Conservation (phyloP, 257 asterid genomes). For the Forsythia suspensa region DNA sequence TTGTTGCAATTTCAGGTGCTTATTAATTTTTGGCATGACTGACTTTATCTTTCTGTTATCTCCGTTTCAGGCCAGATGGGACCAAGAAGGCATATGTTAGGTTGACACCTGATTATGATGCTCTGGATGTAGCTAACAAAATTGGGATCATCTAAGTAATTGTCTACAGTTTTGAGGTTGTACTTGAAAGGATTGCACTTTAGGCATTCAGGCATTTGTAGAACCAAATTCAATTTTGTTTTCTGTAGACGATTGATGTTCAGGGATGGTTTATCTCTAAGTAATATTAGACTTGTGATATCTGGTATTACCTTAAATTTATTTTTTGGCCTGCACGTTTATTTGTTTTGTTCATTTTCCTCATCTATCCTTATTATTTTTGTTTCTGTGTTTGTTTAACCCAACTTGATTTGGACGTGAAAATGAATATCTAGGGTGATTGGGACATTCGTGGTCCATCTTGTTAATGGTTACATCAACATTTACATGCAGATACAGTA, state of each 20-base stretch:
- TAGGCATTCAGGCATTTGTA: slow-evolving; percentile 10
- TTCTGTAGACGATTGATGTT: slow-evolving; percentile 7
- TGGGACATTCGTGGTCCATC: background rate
- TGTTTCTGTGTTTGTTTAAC: background rate
- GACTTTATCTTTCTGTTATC: background rate
- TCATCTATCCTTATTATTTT: background rate
- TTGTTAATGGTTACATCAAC: no score
- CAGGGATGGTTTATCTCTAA: background rate
- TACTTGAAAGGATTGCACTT: slow-evolving; percentile 13
- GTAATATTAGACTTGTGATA: background rate
- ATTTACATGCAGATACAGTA: no score
- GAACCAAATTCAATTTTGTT: slow-evolving; percentile 15
- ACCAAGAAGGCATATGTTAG: slow-evolving; percentile 59
- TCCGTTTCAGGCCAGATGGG: slow-evolving; percentile 53
- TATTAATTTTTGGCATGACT: background rate
- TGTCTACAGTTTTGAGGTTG: slow-evolving; percentile 14
- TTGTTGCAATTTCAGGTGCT: background rate
- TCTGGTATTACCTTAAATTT: background rate
- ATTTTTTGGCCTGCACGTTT: background rate
- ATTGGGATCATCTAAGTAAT: slow-evolving; percentile 52
- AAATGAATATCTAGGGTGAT: background rate
- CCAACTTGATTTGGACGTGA: background rate
- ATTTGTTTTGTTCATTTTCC: background rate
- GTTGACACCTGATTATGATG: slow-evolving; percentile 64
- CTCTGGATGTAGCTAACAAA: slow-evolving; percentile 63